Evolutionary conservation across 192 early-diverging fungal species (phyloP).

Genomic region (Podila horticola): DNA sequence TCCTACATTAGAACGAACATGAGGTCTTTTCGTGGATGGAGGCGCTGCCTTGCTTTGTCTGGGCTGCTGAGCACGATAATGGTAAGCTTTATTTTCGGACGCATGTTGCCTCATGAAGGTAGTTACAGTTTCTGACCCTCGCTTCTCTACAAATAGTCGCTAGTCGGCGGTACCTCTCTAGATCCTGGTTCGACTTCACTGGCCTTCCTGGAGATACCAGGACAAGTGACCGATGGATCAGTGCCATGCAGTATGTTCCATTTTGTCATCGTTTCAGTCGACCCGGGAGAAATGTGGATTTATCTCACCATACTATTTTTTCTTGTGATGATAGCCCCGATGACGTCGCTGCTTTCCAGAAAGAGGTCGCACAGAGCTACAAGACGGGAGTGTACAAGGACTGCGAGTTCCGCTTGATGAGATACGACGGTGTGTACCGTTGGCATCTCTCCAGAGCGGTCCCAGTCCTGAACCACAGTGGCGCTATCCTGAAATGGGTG

Average conservation of each 20-base stretch:
- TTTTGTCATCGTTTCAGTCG: too few species aligned
- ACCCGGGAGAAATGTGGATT: not conserved
- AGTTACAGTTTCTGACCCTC: not conserved
- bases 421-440: constrained; percentile 44
- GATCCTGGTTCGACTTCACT: constrained; percentile 49
- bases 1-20: constrained; percentile 28
- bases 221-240: constrained; percentile 48
- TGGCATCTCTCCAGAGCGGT: constrained; percentile 48
- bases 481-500: constrained; percentile 43
- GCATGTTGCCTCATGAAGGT: not conserved
- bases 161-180: constrained; percentile 42
- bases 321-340: constrained; percentile 25
- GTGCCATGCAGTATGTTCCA: constrained; percentile 47
- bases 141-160: constrained; percentile 5
- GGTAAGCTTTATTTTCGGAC: constrained; percentile 8
- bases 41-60: constrained; percentile 47
- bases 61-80: constrained; percentile 45
- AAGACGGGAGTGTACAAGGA: constrained; percentile 51
- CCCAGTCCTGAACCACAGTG: constrained; percentile 38
- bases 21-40: constrained; percentile 55
- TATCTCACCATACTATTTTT: not conserved
- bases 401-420: constrained; percentile 51
- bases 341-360: constrained; percentile 45
- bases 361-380: constrained; percentile 49
- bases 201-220: constrained; percentile 38